Conservation (phyloP, 139 green algal species). For the Coelastrella sp. region DNA sequence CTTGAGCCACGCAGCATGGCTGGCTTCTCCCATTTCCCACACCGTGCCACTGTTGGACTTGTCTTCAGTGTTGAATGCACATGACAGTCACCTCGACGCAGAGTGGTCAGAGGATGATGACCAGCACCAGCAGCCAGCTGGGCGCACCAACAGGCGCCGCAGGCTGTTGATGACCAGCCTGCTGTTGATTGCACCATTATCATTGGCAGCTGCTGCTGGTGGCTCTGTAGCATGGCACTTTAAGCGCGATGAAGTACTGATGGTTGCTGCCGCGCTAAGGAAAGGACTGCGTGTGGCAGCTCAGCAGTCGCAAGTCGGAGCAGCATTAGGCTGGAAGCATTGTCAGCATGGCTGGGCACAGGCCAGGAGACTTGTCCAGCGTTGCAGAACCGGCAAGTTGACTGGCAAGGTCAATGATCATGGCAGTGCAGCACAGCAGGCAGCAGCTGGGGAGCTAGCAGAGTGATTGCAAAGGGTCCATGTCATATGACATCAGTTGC, state of each 20-base stretch:
- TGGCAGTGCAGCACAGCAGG: no score
- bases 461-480: no score
- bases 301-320: not conserved
- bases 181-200: not conserved
- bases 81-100: no score
- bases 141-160: not conserved
- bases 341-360: not conserved
- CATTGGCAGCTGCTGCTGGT: not conserved
- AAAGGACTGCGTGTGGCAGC: no score
- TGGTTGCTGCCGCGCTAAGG: not conserved
- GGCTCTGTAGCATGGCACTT: slow-evolving; percentile 16
- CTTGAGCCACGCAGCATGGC: not conserved
- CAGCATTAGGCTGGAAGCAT: not conserved
- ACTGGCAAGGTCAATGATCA: not conserved
- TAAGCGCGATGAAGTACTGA: not conserved
- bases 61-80: no score
- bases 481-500: no score
- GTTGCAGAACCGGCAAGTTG: not conserved
- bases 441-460: no score
- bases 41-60: no score
- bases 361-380: not conserved
- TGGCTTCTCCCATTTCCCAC: no score
- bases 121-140: not conserved
- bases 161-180: not conserved
- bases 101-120: not conserved